Percentiles rank a stretch among this genome's conserved stretches.
Conservation (phyloP, 2,329 filamentous ascomycete genomes). For the Sarocladium strictum region DNA sequence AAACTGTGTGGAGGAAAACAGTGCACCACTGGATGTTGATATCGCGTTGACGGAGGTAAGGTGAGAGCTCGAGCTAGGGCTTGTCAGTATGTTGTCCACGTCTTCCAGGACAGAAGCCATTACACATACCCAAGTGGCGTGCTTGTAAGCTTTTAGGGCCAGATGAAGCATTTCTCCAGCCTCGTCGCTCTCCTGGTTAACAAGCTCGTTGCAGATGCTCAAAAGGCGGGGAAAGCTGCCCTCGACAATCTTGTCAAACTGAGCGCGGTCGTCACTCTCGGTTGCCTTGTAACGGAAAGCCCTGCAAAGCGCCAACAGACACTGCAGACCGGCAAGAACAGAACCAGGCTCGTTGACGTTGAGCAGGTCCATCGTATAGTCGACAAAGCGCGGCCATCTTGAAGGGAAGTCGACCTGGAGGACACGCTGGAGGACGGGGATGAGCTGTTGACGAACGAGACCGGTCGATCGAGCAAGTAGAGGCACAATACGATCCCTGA, state of each 20-base stretch:
- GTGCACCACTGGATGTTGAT: constrained; percentile 94
- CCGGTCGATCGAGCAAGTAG: constrained; percentile 76
- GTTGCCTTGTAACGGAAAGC: constrained; percentile 88
- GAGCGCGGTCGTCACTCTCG: constrained; percentile 67
- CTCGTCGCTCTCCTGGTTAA: constrained; percentile 87
- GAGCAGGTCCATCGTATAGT: constrained; percentile 83
- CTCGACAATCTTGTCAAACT: constrained; percentile 93
- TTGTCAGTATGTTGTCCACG: constrained; percentile 20
- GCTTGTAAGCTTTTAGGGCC: constrained; percentile 94
- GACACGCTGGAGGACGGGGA: constrained; percentile 92
- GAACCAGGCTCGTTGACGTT: constrained; percentile 80
- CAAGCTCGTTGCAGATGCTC: constrained; percentile 78
- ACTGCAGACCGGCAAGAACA: constrained; percentile 90
- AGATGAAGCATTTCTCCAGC: constrained; percentile 95
- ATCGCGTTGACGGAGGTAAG: constrained; percentile 69
- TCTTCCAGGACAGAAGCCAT: background rate
- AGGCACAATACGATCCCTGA: constrained; percentile 83
- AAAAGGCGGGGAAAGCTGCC: constrained; percentile 84
- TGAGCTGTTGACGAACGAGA: constrained; percentile 83
- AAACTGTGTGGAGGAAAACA: constrained; percentile 84
- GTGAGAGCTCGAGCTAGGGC: constrained; percentile 73
- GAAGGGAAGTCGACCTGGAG: constrained; percentile 92
- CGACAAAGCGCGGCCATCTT: constrained; percentile 90
- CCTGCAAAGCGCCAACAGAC: constrained; percentile 87
- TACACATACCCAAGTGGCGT: constrained; percentile 77